Conservation (phyloP, 768 basidiomycete species). For the Leccinum pellstonianum region DNA sequence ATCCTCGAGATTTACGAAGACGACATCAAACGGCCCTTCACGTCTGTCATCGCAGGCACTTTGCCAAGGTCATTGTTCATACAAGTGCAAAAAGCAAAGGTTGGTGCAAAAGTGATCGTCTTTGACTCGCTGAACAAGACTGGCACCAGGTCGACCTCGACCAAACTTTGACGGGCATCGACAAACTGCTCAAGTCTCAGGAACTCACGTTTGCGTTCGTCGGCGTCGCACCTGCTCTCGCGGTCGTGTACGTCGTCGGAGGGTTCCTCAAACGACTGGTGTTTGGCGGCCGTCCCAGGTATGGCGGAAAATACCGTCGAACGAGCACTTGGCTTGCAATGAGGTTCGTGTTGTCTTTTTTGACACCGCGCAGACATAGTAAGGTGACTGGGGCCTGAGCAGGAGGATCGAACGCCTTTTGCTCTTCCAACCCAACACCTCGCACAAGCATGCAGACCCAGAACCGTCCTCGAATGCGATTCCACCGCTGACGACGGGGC, state of each 20-base stretch:
- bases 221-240: conserved; percentile 87
- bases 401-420: conserved; percentile 72
- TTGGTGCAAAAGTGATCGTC: conserved; percentile 22
- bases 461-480: conserved; percentile 18
- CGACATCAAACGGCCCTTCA: conserved; percentile 85
- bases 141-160: conserved; percentile 80
- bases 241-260: conserved; percentile 68
- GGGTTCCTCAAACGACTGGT: conserved; percentile 54
- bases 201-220: conserved; percentile 97
- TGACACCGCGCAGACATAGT: not conserved
- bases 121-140: not conserved
- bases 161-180: conserved; percentile 86
- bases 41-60: conserved; percentile 75
- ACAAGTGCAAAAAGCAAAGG: conserved; percentile 96
- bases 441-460: conserved; percentile 14
- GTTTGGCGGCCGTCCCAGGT: conserved; percentile 48
- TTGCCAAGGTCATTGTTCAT: conserved; percentile 84
- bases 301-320: conserved; percentile 57
- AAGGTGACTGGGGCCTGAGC: conserved; percentile 7
- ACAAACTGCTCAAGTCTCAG: conserved; percentile 90
- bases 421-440: conserved; percentile 43
- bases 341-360: conserved; percentile 43
- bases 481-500: conserved; percentile 64
- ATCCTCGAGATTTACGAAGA: conserved; percentile 88
- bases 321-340: conserved; percentile 68